phyloP scores from a whole-genome alignment of 352 stramenopile genomes.

The Phytophthora vignae region DNA sequence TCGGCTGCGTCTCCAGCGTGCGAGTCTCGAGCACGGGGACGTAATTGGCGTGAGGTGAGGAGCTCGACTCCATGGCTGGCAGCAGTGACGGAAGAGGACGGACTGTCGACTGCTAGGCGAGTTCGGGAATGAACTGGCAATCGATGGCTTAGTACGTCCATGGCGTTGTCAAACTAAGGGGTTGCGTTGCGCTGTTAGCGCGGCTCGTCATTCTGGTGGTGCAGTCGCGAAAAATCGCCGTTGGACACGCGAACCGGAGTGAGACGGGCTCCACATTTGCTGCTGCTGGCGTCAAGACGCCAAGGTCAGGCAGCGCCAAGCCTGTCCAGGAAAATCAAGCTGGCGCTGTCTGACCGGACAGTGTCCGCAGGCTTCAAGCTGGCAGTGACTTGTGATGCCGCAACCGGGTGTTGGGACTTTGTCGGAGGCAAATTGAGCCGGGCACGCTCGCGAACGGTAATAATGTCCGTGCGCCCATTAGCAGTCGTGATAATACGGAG shows the following conservation, averaged over 20 bases:
- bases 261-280: neutral
- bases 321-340: conserved; percentile 5
- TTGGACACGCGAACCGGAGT: conserved; percentile 2
- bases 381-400: neutral
- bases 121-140: neutral
- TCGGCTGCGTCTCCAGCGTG: neutral
- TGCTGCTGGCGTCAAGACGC: neutral
- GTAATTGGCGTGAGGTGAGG: conserved; percentile 8
- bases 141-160: neutral
- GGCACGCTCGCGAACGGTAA: neutral
- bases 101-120: neutral
- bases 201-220: neutral
- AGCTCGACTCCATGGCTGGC: neutral
- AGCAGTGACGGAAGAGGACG: neutral
- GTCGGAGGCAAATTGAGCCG: neutral
- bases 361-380: neutral
- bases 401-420: neutral
- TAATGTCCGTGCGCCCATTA: neutral
- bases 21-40: conserved; percentile 6
- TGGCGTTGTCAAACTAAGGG: neutral
- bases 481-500: neutral
- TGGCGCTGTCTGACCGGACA: neutral
- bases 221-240: neutral
- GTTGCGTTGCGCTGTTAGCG: neutral
- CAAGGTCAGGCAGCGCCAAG: neutral